Base-by-base conservation (phyloP, 805 yeast genomes). In the Kuraishia piskuri region DNA sequence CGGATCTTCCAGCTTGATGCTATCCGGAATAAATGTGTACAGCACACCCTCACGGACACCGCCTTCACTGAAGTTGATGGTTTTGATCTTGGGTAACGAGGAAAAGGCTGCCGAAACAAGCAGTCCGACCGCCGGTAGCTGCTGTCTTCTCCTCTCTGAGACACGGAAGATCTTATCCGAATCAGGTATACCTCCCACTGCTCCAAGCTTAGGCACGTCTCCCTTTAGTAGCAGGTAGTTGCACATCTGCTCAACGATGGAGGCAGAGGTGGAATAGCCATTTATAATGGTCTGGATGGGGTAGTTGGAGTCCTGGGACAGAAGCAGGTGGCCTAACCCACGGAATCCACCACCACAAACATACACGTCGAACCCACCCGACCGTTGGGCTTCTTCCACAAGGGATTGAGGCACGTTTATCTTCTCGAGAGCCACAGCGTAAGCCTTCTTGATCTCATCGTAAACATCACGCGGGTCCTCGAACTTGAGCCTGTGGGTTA, bases 11-110 rank as follows among this genome's bases (percentile, higher is more conserved):
- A 77, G 67, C 56, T 85, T 76, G 26, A 85, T 73, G 40, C 74
- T 74, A 21, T 75, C 69, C 21, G 89, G 82, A 37, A 86, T 69
- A 60, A 77, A 76, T 6, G 86, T 80, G 62, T 80, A 86, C 40
- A 87, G 61, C 1, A 83, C 82, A 56, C 92, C 92, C 68, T 86
- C 92, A 59, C 92, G 73, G 22, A 86, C 84, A 54, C 90, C 90
- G 57, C 90, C 90, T 64, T 86, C 90, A 54, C 84, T 77, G 64
- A 86, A 86, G 59, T 84, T 81, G 24, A 86, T 76, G 2, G 84
- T 77, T 58, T 79, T 79, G 46, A 85, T 73, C 37, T 70, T 71
- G 19, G 90, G 89, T 37, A 84, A 66, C 0, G 83, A 76, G 55
- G 80, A 83, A 60, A 82, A 76, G 0, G 85, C 82, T 0, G 87